Evolutionary conservation across 768 basidiomycete genomes (phyloP).

Genomic region (Leccinum uliginosum): DNA sequence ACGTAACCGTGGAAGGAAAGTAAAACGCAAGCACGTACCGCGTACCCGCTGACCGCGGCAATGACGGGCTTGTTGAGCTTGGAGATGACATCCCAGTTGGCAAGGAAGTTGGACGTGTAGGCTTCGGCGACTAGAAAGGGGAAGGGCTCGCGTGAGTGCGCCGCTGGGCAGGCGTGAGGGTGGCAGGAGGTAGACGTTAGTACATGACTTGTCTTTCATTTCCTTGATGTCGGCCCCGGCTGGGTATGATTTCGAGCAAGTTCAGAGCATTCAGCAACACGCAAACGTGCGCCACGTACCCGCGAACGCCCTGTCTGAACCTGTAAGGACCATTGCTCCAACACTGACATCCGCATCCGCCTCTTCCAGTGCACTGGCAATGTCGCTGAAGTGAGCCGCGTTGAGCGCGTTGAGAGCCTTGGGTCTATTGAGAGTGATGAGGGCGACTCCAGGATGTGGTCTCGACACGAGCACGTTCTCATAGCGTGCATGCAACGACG

Average conservation of each 20-base stretch:
- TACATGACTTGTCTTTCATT: constrained; percentile 97
- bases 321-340: constrained; percentile 88
- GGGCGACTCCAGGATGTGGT: constrained; percentile 64
- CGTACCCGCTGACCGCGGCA: constrained; percentile 93
- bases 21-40: constrained; percentile 46
- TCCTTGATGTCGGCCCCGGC: constrained; percentile 99
- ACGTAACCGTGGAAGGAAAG: not conserved
- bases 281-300: constrained; percentile 46
- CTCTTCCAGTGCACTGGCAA: constrained; percentile 71
- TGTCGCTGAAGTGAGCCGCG: constrained; percentile 72
- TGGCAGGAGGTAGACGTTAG: constrained; percentile 23
- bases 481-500: constrained; percentile 38
- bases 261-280: not conserved
- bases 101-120: constrained; percentile 81
- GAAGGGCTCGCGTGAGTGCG: not conserved
- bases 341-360: constrained; percentile 68
- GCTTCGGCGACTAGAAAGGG: constrained; percentile 66
- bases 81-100: constrained; percentile 74
- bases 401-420: constrained; percentile 88
- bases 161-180: too few relatives aligned
- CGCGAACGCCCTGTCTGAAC: constrained; percentile 90
- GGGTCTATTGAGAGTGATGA: constrained; percentile 86
- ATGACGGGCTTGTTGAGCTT: constrained; percentile 88
- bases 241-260: constrained; percentile 25
- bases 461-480: constrained; percentile 65